Percentiles rank a stretch among this genome's conserved stretches.
These are phyloP conservation scores for Umbelopsis sp. DNA, from an alignment of 192 early-diverging fungal species.

Conservation along the genomic window DNA sequence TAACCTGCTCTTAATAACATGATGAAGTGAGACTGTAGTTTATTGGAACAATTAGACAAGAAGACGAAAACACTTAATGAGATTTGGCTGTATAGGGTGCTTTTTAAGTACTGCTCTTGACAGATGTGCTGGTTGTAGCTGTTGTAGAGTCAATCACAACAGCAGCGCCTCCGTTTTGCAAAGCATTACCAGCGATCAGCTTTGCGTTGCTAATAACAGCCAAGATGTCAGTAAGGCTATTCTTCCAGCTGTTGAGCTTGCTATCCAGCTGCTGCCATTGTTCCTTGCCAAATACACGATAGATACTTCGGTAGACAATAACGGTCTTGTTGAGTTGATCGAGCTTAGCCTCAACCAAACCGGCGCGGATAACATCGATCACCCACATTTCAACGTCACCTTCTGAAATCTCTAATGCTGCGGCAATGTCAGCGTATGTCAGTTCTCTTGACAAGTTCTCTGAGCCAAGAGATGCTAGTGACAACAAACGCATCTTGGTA, in stretches of 20 bases:
- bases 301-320: constrained; percentile 79
- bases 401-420: constrained; percentile 72
- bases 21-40: constrained; percentile 17
- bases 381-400: constrained; percentile 94
- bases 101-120: constrained; percentile 19
- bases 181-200: constrained; percentile 54
- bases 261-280: constrained; percentile 81
- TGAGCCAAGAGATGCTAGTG: constrained; percentile 77
- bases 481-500: constrained; percentile 86
- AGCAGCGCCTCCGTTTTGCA: constrained; percentile 27
- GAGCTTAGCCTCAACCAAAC: constrained; percentile 93
- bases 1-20: background rate
- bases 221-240: constrained; percentile 76
- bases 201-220: constrained; percentile 90
- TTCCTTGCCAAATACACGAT: constrained; percentile 76
- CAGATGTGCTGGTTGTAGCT: constrained; percentile 3
- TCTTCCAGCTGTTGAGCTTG: constrained; percentile 77
- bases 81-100: constrained; percentile 17
- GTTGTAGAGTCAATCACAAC: constrained; percentile 19
- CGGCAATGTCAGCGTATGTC: constrained; percentile 72
- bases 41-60: constrained; percentile 20
- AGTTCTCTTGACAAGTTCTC: constrained; percentile 68
- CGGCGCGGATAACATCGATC: constrained; percentile 90
- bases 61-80: constrained; percentile 16
- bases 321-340: constrained; percentile 87